phyloP scores from a whole-genome alignment of 192 early-diverging fungal species.

The Globomyces pollinis-pini region DNA sequence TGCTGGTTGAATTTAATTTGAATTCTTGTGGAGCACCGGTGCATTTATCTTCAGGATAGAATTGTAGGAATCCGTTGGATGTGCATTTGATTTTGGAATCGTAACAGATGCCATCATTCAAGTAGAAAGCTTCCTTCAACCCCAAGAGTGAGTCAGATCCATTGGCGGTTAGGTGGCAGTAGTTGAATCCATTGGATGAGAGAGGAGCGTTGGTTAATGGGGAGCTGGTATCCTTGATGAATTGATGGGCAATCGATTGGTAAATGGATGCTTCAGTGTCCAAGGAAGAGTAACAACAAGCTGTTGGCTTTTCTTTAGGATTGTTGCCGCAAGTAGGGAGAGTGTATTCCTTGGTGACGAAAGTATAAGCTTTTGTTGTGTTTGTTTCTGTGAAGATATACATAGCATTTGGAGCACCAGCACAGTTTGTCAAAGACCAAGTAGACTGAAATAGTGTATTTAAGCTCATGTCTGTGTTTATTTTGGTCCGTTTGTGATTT shows the following conservation, averaged over 20 bases:
- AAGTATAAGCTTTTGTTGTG: not conserved
- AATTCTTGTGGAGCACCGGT: not conserved
- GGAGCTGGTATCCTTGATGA: too few species aligned
- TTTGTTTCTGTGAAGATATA: not conserved
- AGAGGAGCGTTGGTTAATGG: not conserved
- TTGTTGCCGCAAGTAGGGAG: conserved; percentile 1
- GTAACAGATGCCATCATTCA: not conserved
- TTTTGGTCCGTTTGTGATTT: too few species aligned
- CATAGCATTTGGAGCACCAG: not conserved
- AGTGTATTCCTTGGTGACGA: not conserved
- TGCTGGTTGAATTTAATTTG: not conserved
- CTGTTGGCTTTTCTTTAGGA: not conserved
- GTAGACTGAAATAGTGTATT: not conserved
- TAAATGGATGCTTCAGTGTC: too few species aligned
- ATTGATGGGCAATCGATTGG: too few species aligned
- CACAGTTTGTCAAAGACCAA: not conserved
- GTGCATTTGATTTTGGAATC: not conserved
- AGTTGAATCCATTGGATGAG: not conserved
- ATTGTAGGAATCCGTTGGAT: not conserved
- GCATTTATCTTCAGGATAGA: not conserved
- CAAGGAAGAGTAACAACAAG: not conserved
- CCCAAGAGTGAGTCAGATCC: not conserved
- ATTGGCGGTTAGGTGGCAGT: not conserved
- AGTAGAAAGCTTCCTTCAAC: not conserved
- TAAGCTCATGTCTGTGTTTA: too few species aligned